Percentiles rank a stretch among this genome's conserved stretches.
These are phyloP conservation scores for Dalbergia oliveri DNA, from an alignment of 306 rosid genomes.

Conservation along the genomic window DNA sequence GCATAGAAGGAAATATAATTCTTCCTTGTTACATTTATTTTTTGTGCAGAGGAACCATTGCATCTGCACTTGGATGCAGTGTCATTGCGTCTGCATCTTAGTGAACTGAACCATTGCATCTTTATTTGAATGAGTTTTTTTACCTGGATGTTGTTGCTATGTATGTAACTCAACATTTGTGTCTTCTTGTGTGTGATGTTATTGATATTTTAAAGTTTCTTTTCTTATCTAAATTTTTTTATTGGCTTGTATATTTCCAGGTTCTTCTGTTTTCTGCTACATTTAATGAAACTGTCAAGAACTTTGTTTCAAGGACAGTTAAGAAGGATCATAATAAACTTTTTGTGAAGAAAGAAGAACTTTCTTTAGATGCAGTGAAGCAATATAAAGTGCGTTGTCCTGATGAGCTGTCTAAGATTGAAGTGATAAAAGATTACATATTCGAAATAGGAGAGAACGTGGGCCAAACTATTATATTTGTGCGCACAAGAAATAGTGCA, in stretches of 20 bases:
- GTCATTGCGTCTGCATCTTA: neutral
- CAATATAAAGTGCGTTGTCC: constrained; percentile 74
- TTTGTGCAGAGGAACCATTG: neutral
- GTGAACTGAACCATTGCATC: neutral
- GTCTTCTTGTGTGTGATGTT: neutral
- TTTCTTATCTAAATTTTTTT: neutral
- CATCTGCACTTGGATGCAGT: neutral
- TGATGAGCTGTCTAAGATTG: constrained; percentile 64
- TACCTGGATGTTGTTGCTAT: constrained; percentile 14
- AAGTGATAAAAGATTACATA: constrained; percentile 62
- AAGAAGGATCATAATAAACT: constrained; percentile 64
- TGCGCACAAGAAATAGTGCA: constrained; percentile 70
- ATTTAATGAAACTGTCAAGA: constrained; percentile 70
- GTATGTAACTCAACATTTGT: neutral
- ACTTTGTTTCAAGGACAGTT: constrained; percentile 64
- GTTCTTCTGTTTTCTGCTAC: constrained; percentile 86
- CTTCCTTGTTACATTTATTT: neutral
- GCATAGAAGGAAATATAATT: neutral
- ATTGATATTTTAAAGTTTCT: neutral
- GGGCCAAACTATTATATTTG: constrained; percentile 82
- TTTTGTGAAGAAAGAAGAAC: constrained; percentile 75
- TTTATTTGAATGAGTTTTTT: neutral
- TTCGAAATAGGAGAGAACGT: constrained; percentile 75
- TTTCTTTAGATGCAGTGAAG: constrained; percentile 71
- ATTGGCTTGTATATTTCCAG: constrained; percentile 48